Evolutionary conservation across 495 filamentous ascomycete species (phyloP).

Genomic region (Neurospora tetrasperma): DNA sequence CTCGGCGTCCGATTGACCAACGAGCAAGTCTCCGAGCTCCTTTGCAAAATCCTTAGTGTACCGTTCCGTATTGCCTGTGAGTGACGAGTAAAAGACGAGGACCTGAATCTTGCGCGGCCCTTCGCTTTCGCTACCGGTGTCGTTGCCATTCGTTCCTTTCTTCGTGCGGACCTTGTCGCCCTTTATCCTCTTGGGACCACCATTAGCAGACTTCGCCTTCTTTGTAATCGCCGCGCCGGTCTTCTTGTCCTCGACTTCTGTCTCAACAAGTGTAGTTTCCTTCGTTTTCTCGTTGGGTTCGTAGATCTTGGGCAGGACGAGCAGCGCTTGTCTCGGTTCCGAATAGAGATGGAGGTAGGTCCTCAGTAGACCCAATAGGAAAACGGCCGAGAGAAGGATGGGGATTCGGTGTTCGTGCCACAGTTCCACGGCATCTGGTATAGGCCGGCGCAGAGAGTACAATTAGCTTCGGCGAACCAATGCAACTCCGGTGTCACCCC

Average conservation of each 20-base stretch:
- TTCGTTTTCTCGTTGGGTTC: slow-evolving; percentile 9
- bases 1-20: slow-evolving; percentile 3
- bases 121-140: slow-evolving; percentile 7
- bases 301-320: slow-evolving; percentile 20
- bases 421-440: slow-evolving; percentile 37
- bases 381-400: slow-evolving; percentile 36
- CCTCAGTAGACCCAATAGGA: slow-evolving; percentile 27
- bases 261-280: slow-evolving; percentile 3
- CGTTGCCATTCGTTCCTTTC: slow-evolving; percentile 14
- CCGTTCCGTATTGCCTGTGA: slow-evolving; percentile 69
- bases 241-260: neutral
- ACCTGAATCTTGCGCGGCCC: slow-evolving; percentile 49
- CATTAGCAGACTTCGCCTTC: slow-evolving; percentile 6
- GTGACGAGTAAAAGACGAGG: slow-evolving; percentile 77
- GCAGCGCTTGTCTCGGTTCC: slow-evolving; percentile 11
- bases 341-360: slow-evolving; percentile 29
- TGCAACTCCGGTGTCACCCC: neutral
- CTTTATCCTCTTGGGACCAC: slow-evolving; percentile 39
- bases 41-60: slow-evolving; percentile 49
- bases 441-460: neutral
- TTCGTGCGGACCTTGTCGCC: slow-evolving; percentile 29
- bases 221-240: neutral
- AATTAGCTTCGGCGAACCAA: neutral
- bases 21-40: slow-evolving; percentile 30
- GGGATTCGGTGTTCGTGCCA: slow-evolving; percentile 46